These are phyloP conservation scores for Lithospermum erythrorhizon DNA, from an alignment of 257 asterid species.

Conservation along the genomic window DNA sequence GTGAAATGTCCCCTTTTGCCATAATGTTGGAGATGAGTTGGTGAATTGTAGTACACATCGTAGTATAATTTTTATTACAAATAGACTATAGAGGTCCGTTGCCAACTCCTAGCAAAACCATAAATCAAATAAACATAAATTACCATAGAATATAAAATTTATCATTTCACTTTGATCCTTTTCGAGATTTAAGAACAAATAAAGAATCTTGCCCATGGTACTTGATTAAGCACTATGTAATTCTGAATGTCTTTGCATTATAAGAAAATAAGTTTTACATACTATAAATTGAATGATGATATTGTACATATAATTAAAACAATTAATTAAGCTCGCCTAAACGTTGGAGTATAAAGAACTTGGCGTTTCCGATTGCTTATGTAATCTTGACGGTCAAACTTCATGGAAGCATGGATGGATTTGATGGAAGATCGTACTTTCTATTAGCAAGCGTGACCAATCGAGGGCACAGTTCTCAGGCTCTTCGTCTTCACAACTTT, in stretches of 20 bases:
- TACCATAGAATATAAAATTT: neutral
- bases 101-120: neutral
- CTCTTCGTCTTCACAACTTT: constrained; percentile 42
- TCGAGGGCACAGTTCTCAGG: no score
- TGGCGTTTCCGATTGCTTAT: constrained; percentile 41
- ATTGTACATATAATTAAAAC: neutral
- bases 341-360: constrained; percentile 45
- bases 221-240: neutral
- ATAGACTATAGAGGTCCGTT: constrained; percentile 1
- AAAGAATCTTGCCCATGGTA: constrained; percentile 1
- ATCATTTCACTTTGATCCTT: neutral
- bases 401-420: constrained; percentile 47
- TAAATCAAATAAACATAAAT: neutral
- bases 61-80: no score
- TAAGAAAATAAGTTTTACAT: no score
- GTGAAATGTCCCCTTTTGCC: constrained; percentile 6
- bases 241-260: no score
- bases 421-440: constrained; percentile 28
- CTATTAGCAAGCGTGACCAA: no score
- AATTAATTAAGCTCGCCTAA: constrained; percentile 33
- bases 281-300: no score
- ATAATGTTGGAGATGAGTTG: constrained; percentile 9
- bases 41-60: no score
- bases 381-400: constrained; percentile 48
- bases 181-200: constrained; percentile 1